Percentiles rank a stretch among this genome's conserved stretches.
Conservation (phyloP, 208 protist species). For the Strigomonas culicis region DNA sequence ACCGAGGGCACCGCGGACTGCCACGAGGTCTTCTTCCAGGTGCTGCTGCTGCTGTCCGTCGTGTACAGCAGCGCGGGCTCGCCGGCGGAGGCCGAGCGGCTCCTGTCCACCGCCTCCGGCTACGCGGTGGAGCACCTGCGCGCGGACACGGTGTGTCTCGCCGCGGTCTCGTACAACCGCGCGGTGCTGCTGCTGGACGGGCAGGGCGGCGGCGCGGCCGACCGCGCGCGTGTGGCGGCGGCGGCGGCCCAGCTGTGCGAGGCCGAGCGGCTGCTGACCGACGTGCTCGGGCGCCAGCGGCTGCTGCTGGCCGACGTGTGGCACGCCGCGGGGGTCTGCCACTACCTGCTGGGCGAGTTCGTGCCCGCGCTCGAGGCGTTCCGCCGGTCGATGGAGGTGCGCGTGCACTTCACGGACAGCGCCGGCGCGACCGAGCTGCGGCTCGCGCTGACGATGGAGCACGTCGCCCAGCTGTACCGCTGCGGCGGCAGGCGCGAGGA, state of each 20-base stretch:
- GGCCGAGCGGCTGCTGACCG: constrained; percentile 21
- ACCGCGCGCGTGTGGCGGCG: neutral
- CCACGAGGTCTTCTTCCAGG: constrained; percentile 38
- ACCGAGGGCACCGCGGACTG: neutral
- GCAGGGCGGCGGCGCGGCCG: neutral
- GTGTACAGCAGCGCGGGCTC: constrained; percentile 37
- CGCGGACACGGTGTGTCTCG: constrained; percentile 16
- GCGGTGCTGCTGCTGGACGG: constrained; percentile 27
- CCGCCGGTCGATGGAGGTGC: constrained; percentile 1
- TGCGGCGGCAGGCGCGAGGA: constrained; percentile 11
- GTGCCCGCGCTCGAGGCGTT: constrained; percentile 7
- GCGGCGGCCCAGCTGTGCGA: constrained; percentile 22
- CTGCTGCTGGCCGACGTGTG: constrained; percentile 51
- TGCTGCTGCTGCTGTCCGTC: constrained; percentile 42
- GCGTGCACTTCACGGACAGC: neutral
- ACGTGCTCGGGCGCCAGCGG: constrained; percentile 31
- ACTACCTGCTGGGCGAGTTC: constrained; percentile 11
- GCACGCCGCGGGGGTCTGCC: constrained; percentile 62
- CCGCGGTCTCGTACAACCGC: constrained; percentile 39
- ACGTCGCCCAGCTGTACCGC: constrained; percentile 59
- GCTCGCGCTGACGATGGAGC: constrained; percentile 60
- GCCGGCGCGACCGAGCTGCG: constrained; percentile 33
- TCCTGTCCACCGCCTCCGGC: constrained; percentile 44
- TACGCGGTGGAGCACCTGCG: constrained; percentile 49
- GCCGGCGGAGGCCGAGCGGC: constrained; percentile 50